phyloP scores from a whole-genome alignment of 768 basidiomycete species.

The Favolaschia claudopus region DNA sequence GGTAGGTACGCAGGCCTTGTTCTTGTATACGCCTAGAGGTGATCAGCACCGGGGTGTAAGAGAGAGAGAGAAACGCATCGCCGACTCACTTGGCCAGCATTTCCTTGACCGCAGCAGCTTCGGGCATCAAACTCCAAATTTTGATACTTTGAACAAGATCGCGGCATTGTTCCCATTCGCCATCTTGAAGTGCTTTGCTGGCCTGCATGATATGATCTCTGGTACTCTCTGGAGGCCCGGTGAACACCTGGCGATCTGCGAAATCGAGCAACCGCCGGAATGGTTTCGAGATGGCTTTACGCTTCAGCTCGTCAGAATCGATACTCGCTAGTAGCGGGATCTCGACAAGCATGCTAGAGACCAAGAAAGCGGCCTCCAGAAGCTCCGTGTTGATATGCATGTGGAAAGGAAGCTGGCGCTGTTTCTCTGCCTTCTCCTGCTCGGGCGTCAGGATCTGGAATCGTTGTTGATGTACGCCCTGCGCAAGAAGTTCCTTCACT shows the following conservation, averaged over 20 bases:
- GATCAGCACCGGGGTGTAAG: conserved; percentile 20
- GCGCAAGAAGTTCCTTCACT: conserved; percentile 96
- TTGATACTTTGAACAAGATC: conserved; percentile 96
- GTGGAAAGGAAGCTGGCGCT: conserved; percentile 97
- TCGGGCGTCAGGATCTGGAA: conserved; percentile 89
- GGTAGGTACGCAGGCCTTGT: conserved; percentile 94
- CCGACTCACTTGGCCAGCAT: conserved; percentile 87
- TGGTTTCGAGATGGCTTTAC: conserved; percentile 94
- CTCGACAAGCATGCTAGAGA: conserved; percentile 98
- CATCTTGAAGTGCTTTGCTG: conserved; percentile 93
- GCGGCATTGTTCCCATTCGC: conserved; percentile 96
- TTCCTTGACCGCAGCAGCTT: conserved; percentile 85
- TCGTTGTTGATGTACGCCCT: conserved; percentile 93
- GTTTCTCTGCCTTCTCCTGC: conserved; percentile 96
- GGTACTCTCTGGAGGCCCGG: conserved; percentile 97
- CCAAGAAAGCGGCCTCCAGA: conserved; percentile 95
- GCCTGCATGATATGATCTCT: conserved; percentile 99
- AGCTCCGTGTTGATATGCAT: conserved; percentile 99
- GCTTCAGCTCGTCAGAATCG: conserved; percentile 91
- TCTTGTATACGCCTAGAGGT: conserved; percentile 90
- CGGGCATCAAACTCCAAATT: conserved; percentile 97
- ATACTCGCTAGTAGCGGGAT: conserved; percentile 94
- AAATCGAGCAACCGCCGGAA: conserved; percentile 96
- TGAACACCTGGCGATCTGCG: conserved; percentile 97
- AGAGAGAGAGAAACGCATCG: neutral